Conservation (phyloP, 345 rosid species). For the Salix arbutifolia region DNA sequence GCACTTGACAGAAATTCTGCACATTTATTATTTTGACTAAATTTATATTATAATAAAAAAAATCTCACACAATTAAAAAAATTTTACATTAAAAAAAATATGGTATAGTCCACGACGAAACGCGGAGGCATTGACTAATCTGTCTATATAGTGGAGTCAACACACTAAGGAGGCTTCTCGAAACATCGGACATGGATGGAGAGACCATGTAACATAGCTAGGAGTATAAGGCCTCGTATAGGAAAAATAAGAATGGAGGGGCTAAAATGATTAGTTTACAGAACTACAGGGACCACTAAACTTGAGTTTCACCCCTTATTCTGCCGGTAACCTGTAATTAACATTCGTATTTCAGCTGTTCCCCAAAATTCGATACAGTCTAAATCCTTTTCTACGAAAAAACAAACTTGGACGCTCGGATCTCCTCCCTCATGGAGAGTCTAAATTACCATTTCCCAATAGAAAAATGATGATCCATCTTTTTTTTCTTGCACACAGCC, state of each 20-base stretch:
- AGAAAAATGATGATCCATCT: no score
- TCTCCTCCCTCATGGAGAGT: neutral
- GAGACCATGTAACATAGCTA: neutral
- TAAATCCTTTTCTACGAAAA: neutral
- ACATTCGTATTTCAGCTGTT: neutral
- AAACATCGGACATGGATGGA: neutral
- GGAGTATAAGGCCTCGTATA: neutral
- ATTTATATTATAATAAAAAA: no score
- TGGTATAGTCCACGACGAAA: no score
- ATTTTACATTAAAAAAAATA: no score
- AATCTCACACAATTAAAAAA: no score
- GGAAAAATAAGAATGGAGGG: neutral
- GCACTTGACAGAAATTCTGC: no score
- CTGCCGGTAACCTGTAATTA: neutral
- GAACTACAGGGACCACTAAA: neutral
- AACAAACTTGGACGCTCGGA: neutral
- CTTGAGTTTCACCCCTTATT: neutral
- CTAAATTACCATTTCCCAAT: no score
- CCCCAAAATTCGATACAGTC: neutral
- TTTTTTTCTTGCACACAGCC: no score
- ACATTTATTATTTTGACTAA: no score
- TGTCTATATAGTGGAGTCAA: neutral
- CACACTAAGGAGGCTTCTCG: no score
- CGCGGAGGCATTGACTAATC: rapidly evolving
- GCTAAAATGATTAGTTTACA: neutral